Evolutionary conservation across 139 green algal genomes (phyloP).

Genomic region (Tetradesmus obliquus): DNA sequence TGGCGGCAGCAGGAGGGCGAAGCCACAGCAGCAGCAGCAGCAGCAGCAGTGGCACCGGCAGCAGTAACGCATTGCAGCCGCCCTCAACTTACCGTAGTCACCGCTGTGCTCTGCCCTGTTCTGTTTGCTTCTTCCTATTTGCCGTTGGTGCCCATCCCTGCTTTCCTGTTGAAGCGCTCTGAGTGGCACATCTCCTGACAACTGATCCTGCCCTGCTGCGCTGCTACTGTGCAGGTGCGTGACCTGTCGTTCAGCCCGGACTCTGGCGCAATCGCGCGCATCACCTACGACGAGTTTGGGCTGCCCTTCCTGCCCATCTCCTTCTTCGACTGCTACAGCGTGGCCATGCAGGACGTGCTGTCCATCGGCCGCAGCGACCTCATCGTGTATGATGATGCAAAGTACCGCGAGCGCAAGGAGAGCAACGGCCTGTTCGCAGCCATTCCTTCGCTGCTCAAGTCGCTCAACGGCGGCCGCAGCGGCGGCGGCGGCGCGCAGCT

Average conservation of each 20-base stretch:
- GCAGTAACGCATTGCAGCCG: no score
- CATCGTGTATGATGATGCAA: constrained; percentile 52
- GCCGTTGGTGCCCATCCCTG: no score
- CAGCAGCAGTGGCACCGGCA: no score
- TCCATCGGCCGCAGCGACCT: constrained; percentile 44
- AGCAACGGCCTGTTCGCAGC: constrained; percentile 55
- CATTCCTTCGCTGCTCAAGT: constrained; percentile 52
- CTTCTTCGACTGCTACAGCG: constrained; percentile 72
- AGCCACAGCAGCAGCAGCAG: neutral
- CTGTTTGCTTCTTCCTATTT: neutral
- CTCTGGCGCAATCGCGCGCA: constrained; percentile 63
- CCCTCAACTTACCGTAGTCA: no score
- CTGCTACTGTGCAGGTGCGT: constrained; percentile 63
- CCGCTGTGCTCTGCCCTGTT: no score
- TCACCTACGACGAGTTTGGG: constrained; percentile 84
- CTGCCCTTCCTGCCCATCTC: constrained; percentile 70
- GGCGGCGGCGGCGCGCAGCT: neutral
- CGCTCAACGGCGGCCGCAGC: constrained; percentile 2
- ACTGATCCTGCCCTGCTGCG: neutral
- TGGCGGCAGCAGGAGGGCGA: neutral
- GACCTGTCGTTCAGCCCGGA: constrained; percentile 85
- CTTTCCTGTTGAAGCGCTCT: neutral
- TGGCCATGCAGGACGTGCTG: constrained; percentile 53
- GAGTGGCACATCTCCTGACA: neutral
- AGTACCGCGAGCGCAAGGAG: constrained; percentile 58